These are phyloP conservation scores for Psilocybe mexicana DNA, from an alignment of 1,284 basidiomycete species.

Conservation along the genomic window DNA sequence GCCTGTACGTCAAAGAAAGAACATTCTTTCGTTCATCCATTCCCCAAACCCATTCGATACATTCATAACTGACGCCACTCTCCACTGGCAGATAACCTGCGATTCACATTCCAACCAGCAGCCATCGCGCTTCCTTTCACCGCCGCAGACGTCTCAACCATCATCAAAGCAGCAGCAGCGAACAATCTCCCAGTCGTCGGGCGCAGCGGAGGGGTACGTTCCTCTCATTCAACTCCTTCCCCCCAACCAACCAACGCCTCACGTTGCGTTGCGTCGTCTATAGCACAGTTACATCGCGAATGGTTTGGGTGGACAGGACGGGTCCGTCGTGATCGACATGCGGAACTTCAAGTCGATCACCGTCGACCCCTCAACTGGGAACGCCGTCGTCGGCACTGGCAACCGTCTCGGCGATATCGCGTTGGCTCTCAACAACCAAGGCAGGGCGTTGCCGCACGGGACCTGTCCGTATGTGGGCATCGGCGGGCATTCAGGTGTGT, in stretches of 20 bases:
- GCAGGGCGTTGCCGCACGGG: constrained; percentile 42
- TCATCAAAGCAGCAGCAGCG: constrained; percentile 37
- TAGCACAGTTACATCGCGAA: constrained; percentile 45
- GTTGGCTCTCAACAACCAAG: constrained; percentile 33
- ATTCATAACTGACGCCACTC: background rate
- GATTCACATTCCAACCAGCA: constrained; percentile 36
- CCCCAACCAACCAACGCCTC: too few relatives aligned
- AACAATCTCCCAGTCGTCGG: constrained; percentile 35
- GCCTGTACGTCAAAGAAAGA: constrained; percentile 28
- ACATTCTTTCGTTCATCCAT: background rate
- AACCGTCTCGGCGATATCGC: constrained; percentile 41
- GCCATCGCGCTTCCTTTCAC: constrained; percentile 37
- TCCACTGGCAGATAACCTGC: constrained; percentile 33
- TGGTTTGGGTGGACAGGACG: constrained; percentile 37
- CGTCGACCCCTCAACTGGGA: constrained; percentile 27
- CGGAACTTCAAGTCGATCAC: constrained; percentile 34
- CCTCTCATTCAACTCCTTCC: too few relatives aligned
- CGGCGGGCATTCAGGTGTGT: constrained; percentile 43
- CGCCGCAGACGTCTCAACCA: constrained; percentile 42
- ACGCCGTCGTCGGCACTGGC: constrained; percentile 39
- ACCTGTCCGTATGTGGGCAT: constrained; percentile 44
- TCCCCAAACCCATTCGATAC: too few relatives aligned
- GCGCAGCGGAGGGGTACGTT: constrained; percentile 36
- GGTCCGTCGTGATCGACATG: constrained; percentile 42
- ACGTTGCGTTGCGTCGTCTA: background rate